A percentile compares a stretch with the other conserved stretches of the same genome.
phyloP scores from a whole-genome alignment of 345 rosid species.

The Salix caprea region DNA sequence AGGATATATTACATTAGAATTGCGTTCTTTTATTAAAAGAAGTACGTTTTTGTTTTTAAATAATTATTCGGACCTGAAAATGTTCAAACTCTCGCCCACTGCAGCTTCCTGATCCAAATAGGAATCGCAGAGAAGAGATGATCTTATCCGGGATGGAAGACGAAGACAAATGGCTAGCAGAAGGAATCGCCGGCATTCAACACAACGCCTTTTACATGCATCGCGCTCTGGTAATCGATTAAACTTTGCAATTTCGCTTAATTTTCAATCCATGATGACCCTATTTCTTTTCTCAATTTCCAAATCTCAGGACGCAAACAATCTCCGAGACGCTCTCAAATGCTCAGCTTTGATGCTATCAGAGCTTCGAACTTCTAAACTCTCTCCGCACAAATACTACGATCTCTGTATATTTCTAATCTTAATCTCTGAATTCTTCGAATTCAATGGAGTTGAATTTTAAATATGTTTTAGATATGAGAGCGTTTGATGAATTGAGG shows the following conservation, averaged over 20 bases:
- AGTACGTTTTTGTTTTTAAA: too few species aligned
- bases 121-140: constrained; percentile 8
- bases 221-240: constrained; percentile 24
- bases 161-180: constrained; percentile 36
- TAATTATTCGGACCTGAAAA: too few species aligned
- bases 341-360: constrained; percentile 32
- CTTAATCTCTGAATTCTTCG: not conserved
- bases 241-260: not conserved
- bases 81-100: not conserved
- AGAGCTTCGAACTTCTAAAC: constrained; percentile 31
- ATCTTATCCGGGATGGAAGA: constrained; percentile 21
- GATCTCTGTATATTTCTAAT: constrained; percentile 14
- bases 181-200: constrained; percentile 29
- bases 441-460: not conserved
- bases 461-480: constrained; percentile 17
- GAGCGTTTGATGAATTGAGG: constrained; percentile 31
- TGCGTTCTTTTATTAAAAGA: too few species aligned
- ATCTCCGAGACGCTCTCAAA: constrained; percentile 28
- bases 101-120: not conserved
- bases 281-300: not conserved
- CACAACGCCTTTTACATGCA: constrained; percentile 34
- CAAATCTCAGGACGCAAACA: constrained; percentile 24
- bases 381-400: constrained; percentile 32
- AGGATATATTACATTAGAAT: too few species aligned
- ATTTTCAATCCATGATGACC: not conserved